phyloP scores from a whole-genome alignment of 2,329 filamentous ascomycete genomes.

The Penicillium digitatum region DNA sequence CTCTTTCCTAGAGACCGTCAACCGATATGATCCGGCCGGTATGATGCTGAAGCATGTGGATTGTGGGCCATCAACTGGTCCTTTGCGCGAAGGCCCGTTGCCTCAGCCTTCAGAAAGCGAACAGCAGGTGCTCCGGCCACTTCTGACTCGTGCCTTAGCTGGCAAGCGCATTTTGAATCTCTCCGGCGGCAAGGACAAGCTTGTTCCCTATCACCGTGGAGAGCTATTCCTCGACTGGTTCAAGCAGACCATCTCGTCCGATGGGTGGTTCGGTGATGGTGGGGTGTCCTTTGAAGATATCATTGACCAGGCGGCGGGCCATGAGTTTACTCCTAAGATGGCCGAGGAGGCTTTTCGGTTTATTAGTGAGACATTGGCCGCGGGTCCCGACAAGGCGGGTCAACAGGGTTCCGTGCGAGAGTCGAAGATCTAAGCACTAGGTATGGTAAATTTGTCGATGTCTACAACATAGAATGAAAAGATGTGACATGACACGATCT shows the following conservation, averaged over 20 bases:
- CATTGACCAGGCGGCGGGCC: constrained; percentile 54
- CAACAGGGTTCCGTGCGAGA: constrained; percentile 32
- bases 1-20: constrained; percentile 60
- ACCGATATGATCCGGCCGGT: constrained; percentile 68
- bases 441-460: not conserved
- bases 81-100: constrained; percentile 31
- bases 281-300: constrained; percentile 55
- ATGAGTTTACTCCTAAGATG: constrained; percentile 58
- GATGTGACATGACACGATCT: not conserved
- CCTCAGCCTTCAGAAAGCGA: constrained; percentile 43
- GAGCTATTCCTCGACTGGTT: constrained; percentile 56
- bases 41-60: constrained; percentile 59
- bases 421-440: constrained; percentile 31
- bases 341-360: constrained; percentile 53
- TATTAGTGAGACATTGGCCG: constrained; percentile 44
- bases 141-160: constrained; percentile 41
- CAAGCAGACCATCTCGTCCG: constrained; percentile 43
- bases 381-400: constrained; percentile 16
- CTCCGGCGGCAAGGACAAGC: constrained; percentile 54
- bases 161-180: constrained; percentile 55
- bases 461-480: not conserved
- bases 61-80: constrained; percentile 17
- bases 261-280: constrained; percentile 50
- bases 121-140: constrained; percentile 41
- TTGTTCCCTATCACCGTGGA: constrained; percentile 57